Evolutionary conservation across 139 green algal species (phyloP).

Genomic region (Pleodorina starrii): DNA sequence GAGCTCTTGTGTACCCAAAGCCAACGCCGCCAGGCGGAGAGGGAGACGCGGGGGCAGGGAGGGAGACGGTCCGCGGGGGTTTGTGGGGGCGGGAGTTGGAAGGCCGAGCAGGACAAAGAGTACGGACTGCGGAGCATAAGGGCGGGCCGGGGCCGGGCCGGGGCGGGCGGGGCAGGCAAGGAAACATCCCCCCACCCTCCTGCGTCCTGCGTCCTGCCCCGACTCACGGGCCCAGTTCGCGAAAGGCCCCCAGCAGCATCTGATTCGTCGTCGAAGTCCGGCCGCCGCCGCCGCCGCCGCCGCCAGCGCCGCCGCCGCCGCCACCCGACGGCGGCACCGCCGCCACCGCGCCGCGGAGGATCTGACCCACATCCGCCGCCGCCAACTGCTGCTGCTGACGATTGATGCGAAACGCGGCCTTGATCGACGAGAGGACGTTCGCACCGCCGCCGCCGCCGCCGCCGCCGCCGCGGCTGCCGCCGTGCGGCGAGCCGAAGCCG

Average conservation of each 20-base stretch:
- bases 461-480: background rate
- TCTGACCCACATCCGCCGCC: background rate
- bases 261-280: background rate
- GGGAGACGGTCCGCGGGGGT: too few relatives aligned
- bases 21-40: too few relatives aligned
- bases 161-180: too few relatives aligned
- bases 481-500: background rate
- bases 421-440: background rate
- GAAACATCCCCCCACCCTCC: too few relatives aligned
- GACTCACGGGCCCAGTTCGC: background rate
- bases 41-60: too few relatives aligned
- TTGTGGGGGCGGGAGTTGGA: too few relatives aligned
- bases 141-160: too few relatives aligned
- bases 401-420: background rate
- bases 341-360: background rate
- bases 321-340: background rate
- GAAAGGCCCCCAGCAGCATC: background rate
- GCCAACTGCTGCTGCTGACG: constrained; percentile 4
- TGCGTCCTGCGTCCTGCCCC: too few relatives aligned
- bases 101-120: too few relatives aligned
- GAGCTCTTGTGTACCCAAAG: too few relatives aligned
- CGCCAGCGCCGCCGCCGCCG: background rate
- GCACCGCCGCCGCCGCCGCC: background rate
- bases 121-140: too few relatives aligned
- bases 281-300: background rate